These are phyloP conservation scores for Phaseolus lunatus DNA, from an alignment of 306 rosid species.

Conservation along the genomic window DNA sequence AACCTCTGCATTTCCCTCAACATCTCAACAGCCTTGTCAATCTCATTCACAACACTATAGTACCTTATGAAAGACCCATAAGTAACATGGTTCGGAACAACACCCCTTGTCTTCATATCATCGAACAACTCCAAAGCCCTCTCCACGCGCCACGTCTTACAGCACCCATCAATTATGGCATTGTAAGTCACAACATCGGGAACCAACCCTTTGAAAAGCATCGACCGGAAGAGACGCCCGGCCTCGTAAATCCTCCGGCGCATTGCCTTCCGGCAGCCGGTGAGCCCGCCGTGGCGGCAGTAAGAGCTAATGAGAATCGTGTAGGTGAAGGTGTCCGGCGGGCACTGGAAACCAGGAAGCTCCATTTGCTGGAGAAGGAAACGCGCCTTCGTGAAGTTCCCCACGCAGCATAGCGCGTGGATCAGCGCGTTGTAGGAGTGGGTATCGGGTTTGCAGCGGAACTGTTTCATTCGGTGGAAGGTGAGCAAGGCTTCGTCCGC, in stretches of 20 bases:
- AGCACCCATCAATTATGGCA: conserved; percentile 86
- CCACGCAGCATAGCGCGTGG: conserved; percentile 72
- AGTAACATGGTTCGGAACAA: conserved; percentile 75
- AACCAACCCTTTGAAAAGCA: conserved; percentile 77
- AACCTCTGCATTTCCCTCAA: conserved; percentile 67
- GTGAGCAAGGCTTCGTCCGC: conserved; percentile 67
- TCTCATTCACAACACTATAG: conserved; percentile 80
- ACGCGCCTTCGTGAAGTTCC: conserved; percentile 73
- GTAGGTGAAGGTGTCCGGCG: conserved; percentile 78
- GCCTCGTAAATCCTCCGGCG: conserved; percentile 89
- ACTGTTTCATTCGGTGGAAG: conserved; percentile 80
- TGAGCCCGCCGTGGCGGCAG: conserved; percentile 68
- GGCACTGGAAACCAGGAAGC: conserved; percentile 82
- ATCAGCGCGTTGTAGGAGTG: conserved; percentile 71
- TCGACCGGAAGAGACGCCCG: conserved; percentile 72
- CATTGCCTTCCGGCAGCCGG: conserved; percentile 80
- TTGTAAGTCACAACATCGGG: conserved; percentile 93
- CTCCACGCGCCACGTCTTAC: conserved; percentile 70
- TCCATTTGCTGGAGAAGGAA: conserved; percentile 86
- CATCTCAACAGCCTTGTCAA: conserved; percentile 76
- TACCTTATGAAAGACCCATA: conserved; percentile 78
- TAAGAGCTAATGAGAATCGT: conserved; percentile 76
- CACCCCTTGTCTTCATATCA: conserved; percentile 76
- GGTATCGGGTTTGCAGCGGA: conserved; percentile 73
- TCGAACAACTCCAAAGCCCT: conserved; percentile 83